These are phyloP conservation scores for Gloeophyllum trabeum DNA, from an alignment of 768 basidiomycete genomes.

Conservation along the genomic window DNA sequence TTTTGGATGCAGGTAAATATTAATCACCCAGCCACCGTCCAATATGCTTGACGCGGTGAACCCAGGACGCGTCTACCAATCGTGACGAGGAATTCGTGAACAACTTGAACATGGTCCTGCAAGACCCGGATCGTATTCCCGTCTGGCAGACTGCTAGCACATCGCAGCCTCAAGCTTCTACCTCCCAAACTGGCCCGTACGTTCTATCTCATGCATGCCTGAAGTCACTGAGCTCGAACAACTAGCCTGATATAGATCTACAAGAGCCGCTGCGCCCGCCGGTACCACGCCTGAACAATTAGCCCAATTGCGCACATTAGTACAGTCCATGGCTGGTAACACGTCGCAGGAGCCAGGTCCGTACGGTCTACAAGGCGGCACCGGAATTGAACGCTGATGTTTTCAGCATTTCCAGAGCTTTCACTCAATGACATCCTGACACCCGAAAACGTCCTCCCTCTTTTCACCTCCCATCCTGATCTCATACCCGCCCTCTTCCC, in stretches of 20 bases:
- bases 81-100: constrained; percentile 65
- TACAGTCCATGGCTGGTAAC: constrained; percentile 32
- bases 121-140: constrained; percentile 51
- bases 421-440: constrained; percentile 71
- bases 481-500: constrained; percentile 66
- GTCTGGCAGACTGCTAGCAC: constrained; percentile 42
- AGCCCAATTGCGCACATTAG: constrained; percentile 43
- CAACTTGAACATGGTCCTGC: constrained; percentile 61
- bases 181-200: constrained; percentile 19
- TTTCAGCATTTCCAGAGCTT: constrained; percentile 39
- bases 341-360: constrained; percentile 6
- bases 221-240: no score
- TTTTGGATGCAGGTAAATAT: constrained; percentile 76
- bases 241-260: neutral
- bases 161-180: constrained; percentile 31
- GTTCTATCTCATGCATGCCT: no score
- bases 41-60: constrained; percentile 1
- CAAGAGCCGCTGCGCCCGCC: constrained; percentile 2
- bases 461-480: constrained; percentile 61
- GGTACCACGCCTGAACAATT: constrained; percentile 43
- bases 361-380: no score
- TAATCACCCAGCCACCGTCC: neutral
- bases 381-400: constrained; percentile 1
- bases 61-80: constrained; percentile 52
- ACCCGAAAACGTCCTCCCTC: constrained; percentile 55